Evolutionary conservation across 2,329 filamentous ascomycete genomes (phyloP).

Genomic region (Aspergillus pseudoglaucus): DNA sequence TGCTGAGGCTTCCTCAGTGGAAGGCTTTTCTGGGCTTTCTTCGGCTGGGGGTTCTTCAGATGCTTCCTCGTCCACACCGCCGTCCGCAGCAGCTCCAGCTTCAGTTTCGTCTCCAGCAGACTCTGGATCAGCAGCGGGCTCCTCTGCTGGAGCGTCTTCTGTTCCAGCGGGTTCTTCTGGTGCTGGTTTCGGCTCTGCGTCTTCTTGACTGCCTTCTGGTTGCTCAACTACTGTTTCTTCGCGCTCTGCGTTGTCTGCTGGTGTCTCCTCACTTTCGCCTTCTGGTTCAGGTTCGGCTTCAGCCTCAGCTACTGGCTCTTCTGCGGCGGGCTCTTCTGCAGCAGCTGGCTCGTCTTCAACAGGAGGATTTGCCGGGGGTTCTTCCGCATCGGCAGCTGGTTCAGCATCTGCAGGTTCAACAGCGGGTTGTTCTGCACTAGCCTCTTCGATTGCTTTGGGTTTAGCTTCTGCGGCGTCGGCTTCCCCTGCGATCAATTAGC

Average conservation of each 20-base stretch:
- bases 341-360: conserved; percentile 5
- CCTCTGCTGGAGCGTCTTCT: conserved; percentile 5
- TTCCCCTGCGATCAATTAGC: conserved; percentile 9
- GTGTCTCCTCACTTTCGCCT: background rate
- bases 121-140: conserved; percentile 6
- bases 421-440: conserved; percentile 7
- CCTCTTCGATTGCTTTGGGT: conserved; percentile 5
- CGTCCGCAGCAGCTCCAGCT: background rate
- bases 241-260: background rate
- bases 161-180: conserved; percentile 4
- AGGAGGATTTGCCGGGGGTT: background rate
- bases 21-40: conserved; percentile 7
- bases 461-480: background rate
- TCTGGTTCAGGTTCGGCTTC: background rate
- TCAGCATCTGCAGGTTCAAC: conserved; percentile 7
- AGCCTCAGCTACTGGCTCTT: conserved; percentile 5
- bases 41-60: conserved; percentile 9
- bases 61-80: background rate
- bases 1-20: conserved; percentile 9
- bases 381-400: conserved; percentile 5
- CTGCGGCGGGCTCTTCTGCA: conserved; percentile 8
- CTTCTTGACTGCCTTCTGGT: background rate
- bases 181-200: background rate
- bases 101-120: conserved; percentile 7
- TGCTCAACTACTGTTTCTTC: background rate